Base-by-base conservation (phyloP, 257 asterid species). In the Solanum phureja region DNA sequence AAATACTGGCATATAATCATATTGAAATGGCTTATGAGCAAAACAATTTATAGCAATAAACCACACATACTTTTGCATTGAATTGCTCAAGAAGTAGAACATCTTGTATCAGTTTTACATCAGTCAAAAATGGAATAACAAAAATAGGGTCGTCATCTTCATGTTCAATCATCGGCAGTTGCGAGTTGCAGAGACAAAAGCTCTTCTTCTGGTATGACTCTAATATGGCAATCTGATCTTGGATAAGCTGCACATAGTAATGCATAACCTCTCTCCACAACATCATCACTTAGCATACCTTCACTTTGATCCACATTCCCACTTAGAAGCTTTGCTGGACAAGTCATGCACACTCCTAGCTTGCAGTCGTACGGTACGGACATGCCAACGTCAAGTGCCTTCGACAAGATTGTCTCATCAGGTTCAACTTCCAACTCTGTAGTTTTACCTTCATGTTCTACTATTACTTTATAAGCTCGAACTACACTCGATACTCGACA, bases 291-390 rank as follows among this genome's bases (percentile, higher is more conserved):
- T 19, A 95, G 94, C 99, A 95, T 96, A 11, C 99, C 99, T 13
- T 95, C 98, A 93, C 98, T 96, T 92, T 96, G 99, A 88, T 95
- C 99, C 13, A 96, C 99, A 27, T 84, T 66, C 9, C 99, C 98
- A 88, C 94, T 90, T 44, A 96, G 88, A 19, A 97, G 95, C 88
- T 75, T 74, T 16, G 99, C 98, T 21, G 99, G 98, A 40, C 98
- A 97, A 60, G 99, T 96, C 99, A 96, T 95, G 91, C 99, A 97
- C 18, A 97, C 99, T 42, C 99, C 98, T n/a, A 96, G 95, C 86
- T 94, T 96, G 94, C 99, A 96, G 90, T 95, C 99, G 85, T 96
- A 89, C 0, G 99, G 99, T 81, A 94, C 95, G 0, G 88, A 77
- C 92, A 96, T 66, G 72, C 94, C 99, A 88, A 83, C 87, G 27